These are phyloP conservation scores for Neoboletus subvelutipes DNA, from an alignment of 768 basidiomycete species.

Conservation along the genomic window DNA sequence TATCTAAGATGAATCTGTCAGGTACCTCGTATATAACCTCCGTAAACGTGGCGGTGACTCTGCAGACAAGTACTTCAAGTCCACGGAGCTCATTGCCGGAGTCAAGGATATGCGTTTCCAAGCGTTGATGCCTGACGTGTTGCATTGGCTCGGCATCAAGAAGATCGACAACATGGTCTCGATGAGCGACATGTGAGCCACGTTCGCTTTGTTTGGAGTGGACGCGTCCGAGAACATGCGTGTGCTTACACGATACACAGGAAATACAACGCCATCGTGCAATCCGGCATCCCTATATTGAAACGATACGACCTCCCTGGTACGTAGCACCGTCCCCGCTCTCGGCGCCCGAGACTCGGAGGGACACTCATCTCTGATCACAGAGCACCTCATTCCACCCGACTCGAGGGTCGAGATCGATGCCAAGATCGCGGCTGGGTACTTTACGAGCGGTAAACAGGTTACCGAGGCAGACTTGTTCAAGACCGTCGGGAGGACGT, in stretches of 20 bases:
- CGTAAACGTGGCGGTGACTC: conserved; percentile 93
- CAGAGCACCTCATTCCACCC: conserved; percentile 84
- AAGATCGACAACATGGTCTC: conserved; percentile 89
- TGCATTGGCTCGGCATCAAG: conserved; percentile 92
- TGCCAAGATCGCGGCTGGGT: conserved; percentile 93
- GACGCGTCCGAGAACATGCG: neutral
- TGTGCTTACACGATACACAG: conserved; percentile 32
- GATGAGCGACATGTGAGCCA: conserved; percentile 75
- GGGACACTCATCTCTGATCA: neutral
- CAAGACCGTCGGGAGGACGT: conserved; percentile 84
- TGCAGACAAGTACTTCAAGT: conserved; percentile 92
- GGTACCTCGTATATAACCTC: conserved; percentile 93
- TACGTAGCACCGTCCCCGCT: conserved; percentile 26
- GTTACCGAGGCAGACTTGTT: conserved; percentile 75
- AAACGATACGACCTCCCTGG: conserved; percentile 87
- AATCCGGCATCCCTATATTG: conserved; percentile 80
- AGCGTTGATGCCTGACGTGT: conserved; percentile 92
- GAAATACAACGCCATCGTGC: conserved; percentile 95
- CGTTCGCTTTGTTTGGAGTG: neutral
- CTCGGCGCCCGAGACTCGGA: neutral
- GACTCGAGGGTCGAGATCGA: conserved; percentile 94
- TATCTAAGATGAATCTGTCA: conserved; percentile 26
- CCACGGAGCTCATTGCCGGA: conserved; percentile 90
- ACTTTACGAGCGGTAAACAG: conserved; percentile 80
- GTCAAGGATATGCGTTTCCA: conserved; percentile 97